Evolutionary conservation across 192 early-diverging fungal species (phyloP).

Genomic region (Rhizoclosmatium globosum): DNA sequence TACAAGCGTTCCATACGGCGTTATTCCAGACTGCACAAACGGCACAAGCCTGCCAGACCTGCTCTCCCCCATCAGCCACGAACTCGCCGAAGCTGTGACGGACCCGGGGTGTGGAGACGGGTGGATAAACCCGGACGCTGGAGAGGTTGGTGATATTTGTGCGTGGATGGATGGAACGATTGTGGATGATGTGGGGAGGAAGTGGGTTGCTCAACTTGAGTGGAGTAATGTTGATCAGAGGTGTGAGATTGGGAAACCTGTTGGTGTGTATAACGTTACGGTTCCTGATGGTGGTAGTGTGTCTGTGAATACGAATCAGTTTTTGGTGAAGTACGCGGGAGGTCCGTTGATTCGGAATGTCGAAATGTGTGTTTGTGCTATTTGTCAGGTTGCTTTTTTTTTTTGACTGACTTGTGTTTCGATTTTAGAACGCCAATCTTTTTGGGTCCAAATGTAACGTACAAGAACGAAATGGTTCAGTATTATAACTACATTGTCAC

Average conservation of each 20-base stretch:
- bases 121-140: conserved; percentile 37
- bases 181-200: too few species aligned
- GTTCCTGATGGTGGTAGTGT: too few species aligned
- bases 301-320: too few species aligned
- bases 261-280: too few species aligned
- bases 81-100: conserved; percentile 38
- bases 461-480: not conserved
- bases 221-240: too few species aligned
- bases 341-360: too few species aligned
- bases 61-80: conserved; percentile 29
- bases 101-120: conserved; percentile 42
- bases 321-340: too few species aligned
- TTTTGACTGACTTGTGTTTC: too few species aligned
- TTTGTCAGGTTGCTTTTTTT: too few species aligned
- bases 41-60: conserved; percentile 23
- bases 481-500: not conserved
- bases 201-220: too few species aligned
- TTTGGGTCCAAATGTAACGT: not conserved
- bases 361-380: too few species aligned
- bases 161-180: not conserved
- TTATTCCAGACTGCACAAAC: conserved; percentile 41
- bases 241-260: too few species aligned
- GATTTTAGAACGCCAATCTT: not conserved
- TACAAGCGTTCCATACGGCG: conserved; percentile 34
- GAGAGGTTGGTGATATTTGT: conserved; percentile 44